Evolutionary conservation across 129 eudicot species (phyloP), one percentile per base, ranked within the genome.

Genomic region (Sambucus nigra): DNA sequence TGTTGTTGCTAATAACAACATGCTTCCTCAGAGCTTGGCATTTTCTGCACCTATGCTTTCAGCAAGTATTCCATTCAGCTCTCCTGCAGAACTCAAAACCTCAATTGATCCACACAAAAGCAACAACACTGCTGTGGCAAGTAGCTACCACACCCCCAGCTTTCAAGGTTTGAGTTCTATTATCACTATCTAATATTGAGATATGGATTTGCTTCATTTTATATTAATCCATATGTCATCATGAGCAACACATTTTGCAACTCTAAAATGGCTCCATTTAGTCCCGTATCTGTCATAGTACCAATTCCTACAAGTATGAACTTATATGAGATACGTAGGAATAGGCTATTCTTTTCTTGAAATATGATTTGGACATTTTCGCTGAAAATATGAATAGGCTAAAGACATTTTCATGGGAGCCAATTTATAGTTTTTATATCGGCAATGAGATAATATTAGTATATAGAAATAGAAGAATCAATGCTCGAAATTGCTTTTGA

Each of bases 1-100:
- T 28, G 96, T 92, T 59, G 82, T 70, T 59, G 74, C 87, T 46
- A 61, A 66, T 63, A 76, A 51, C 47, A 79, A 65, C 50, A 64
- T 64, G 40, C 73, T 89, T 40, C 2, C 65, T 69, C 95, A 73
- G 65, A 68, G 67, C 27, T 73, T 86, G 32, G 57, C 88, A 15
- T 69, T 69, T 64, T 59, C 95, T 50, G 63, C 88, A 26, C 44
- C 95, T 18, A 55, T 64, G 27, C 75, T 70, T 38, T 47, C 87
- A n/a, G 32, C 80, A 51, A 70, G 79, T 47, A 19, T 73, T 29
- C 77, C 80, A 10, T 58, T 68, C 47, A 56, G 64, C 72, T 63
- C 81, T 1, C 70, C 80, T 51, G 55, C 61, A 20, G 94, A 88
- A 41, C 9, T 59, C 16, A 80, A 66, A 32, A 59, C 57, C 64